Base-by-base conservation (phyloP, 352 stramenopile genomes). In the Globisporangium yorkense region DNA sequence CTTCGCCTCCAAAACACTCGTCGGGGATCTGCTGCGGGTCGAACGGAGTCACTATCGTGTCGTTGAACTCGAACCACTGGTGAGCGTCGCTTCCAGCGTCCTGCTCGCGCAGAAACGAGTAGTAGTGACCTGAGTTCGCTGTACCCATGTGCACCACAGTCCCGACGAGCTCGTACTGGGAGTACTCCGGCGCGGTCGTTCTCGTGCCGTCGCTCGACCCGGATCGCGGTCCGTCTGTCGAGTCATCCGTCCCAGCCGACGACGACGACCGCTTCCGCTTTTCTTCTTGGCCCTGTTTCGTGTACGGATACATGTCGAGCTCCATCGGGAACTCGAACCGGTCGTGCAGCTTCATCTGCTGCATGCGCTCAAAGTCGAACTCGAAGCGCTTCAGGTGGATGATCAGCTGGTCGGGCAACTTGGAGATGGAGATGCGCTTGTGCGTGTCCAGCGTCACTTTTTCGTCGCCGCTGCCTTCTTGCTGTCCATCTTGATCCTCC, bases 341-440 rank as follows among this genome's bases (percentile, higher is more conserved):
- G 56, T 96, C 87, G 61, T 98, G 97, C 1, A 98, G 81, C 57
- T 98, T 98, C 45, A 84, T 91, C 66, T 96, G 89, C 48, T 96
- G 86, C 85, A 98, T 96, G 13, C 84, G 93, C 56, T 97, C 90
- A 41, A 97, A 97, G 66, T 98, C 90, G 62, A 98, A 98, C 58
- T 98, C 92, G 48, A 98, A 98, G 0, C 94, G 83, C 72, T 98
- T 98, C 12, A 98, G 59, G 57, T 98, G 94, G 54, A 98, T 91
- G 39, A 98, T 91, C 29, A 98, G 67, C 52, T 94, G 83, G 24
- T 87, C 72, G 6, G 93, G 93, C 18, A 98, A 72, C 54, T 89
- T 88, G 2, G 82, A 77, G 60, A 97, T 96, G 0, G 80, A 96
- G 50, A 95, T 92, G 29, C 87, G 74, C 62, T 97, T 97, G 65